Base-by-base conservation (phyloP, 176 grass and related monocot genomes). In the Typha latifolia region DNA sequence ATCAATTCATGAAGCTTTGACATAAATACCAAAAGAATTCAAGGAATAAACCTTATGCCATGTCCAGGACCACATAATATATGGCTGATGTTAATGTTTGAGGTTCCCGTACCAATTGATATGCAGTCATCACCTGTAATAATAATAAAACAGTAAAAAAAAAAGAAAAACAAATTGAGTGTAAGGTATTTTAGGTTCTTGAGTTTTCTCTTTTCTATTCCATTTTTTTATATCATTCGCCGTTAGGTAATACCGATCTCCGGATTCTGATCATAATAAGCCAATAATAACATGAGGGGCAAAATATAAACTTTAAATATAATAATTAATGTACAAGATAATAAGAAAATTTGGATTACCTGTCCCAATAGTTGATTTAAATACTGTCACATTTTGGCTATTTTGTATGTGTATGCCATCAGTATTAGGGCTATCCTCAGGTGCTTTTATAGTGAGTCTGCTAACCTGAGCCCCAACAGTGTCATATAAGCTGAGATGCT, bases 101-200 rank as follows among this genome's bases (percentile, higher is more conserved):
- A 12, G 4, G 62, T 12, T 12, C 12, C 29, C 4, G 15, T 66
- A 29, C 62, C 49, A 16, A 75, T 66, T 4, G 72, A 66, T 23
- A 75, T 15, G 6, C 63, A 75, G 49, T 75, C 72, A 66, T 75
- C 72, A 11, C 72, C 72, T 75, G 50, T 24, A 66, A 67, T 48
- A 15, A 49, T 11, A 6, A 49, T 15, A 49, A 2, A 48, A 3
- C 2, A 29, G 3, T 29, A 48, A 16, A 67, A 4, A 13, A 67
- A 12, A 5, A 23, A 9, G 9, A 66, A 66, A 21, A 47, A 16
- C 6, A 21, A 8, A 21, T 6, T 43, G 37, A 43, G 37, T 43
- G 37, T 1, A 29, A 2, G 3, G 27, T 43, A 9, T 10, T 43
- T 43, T 43, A 43, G 5, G 37, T 43, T 43, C 2, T 29, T 29